Evolutionary conservation across 768 basidiomycete species (phyloP).

Genomic region (Trametes gibbosa): DNA sequence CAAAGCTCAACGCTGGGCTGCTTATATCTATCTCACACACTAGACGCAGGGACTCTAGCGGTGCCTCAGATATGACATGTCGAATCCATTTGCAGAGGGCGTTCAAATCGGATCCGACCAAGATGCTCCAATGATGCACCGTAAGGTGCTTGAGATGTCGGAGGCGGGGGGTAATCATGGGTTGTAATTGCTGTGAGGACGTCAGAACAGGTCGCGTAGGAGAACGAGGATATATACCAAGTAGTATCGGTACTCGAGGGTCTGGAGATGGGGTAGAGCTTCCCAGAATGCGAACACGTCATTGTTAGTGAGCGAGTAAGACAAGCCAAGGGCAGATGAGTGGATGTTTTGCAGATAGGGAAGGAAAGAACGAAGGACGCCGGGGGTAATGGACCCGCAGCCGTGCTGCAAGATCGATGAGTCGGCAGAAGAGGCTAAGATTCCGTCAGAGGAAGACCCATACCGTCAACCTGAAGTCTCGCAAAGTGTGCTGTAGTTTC

Average conservation of each 20-base stretch:
- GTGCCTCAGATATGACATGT: constrained; percentile 34
- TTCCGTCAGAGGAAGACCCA: constrained; percentile 12
- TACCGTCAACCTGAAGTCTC: constrained; percentile 44
- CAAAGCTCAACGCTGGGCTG: constrained; percentile 29
- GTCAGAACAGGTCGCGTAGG: neutral
- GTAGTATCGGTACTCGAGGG: constrained; percentile 48
- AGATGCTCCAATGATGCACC: constrained; percentile 24
- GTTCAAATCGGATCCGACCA: constrained; percentile 26
- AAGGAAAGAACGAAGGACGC: constrained; percentile 45
- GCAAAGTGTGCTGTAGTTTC: constrained; percentile 33
- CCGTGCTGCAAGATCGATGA: constrained; percentile 39
- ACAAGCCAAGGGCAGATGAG: constrained; percentile 51
- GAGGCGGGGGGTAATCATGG: constrained; percentile 20
- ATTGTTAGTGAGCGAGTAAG: constrained; percentile 55
- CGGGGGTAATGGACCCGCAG: constrained; percentile 64
- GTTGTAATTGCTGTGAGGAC: constrained; percentile 35
- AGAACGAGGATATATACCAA: constrained; percentile 33
- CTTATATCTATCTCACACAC: constrained; percentile 28
- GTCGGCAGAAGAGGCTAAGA: neutral
- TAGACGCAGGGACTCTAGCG: constrained; percentile 34
- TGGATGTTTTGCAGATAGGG: constrained; percentile 34
- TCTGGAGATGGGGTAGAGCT: constrained; percentile 38
- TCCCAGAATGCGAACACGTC: constrained; percentile 50
- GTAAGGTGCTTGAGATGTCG: constrained; percentile 33
- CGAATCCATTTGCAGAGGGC: constrained; percentile 43